Percentiles rank a stretch among this genome's conserved stretches.
Conservation (phyloP, 176 grass and related monocot species). For the Lolium rigidum region DNA sequence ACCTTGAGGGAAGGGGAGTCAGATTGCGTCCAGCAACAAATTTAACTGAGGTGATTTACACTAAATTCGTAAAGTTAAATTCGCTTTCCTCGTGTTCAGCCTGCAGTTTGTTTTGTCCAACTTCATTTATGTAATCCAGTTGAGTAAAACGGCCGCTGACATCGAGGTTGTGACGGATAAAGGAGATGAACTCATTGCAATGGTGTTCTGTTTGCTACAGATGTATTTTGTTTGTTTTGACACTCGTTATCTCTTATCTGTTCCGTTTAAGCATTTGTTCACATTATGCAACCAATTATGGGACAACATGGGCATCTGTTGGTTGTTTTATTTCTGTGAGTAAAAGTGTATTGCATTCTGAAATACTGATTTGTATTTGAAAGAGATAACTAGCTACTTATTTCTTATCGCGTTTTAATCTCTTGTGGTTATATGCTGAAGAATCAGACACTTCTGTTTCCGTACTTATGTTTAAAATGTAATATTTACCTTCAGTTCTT, state of each 20-base stretch:
- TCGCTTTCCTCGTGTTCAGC: neutral
- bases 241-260: neutral
- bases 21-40: constrained; percentile 72
- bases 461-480: neutral
- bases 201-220: constrained; percentile 97
- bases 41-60: constrained; percentile 68
- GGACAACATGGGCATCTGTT: neutral
- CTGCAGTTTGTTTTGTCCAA: neutral
- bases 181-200: constrained; percentile 82
- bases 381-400: neutral
- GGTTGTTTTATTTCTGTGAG: neutral
- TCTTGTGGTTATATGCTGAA: neutral
- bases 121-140: constrained; percentile 61
- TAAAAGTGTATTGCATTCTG: neutral
- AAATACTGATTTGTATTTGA: neutral
- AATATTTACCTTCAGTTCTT: neutral
- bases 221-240: constrained; percentile 43
- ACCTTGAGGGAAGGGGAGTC: constrained; percentile 91
- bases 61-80: neutral
- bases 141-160: constrained; percentile 75
- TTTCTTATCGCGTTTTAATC: neutral
- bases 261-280: neutral
- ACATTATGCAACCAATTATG: neutral
- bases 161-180: constrained; percentile 85
- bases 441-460: neutral